phyloP scores from a whole-genome alignment of 116 monocot species.

The Cymodocea nodosa region DNA sequence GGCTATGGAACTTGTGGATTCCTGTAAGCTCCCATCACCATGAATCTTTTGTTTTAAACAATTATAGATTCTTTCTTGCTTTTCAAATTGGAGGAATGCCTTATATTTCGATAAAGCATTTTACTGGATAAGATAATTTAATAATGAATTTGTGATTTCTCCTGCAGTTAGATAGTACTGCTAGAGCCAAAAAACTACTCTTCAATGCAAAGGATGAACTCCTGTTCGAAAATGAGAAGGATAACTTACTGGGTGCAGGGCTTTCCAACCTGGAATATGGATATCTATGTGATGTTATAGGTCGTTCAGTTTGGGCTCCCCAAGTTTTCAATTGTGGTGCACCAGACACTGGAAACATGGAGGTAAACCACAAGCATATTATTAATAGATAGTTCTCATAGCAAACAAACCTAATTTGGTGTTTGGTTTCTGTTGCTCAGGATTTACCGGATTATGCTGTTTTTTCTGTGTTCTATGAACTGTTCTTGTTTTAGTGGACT shows the following conservation, averaged over 20 bases:
- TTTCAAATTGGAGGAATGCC: too few species aligned
- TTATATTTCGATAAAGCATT: too few species aligned
- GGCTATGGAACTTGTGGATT: slow-evolving; percentile 94
- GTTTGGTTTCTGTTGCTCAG: too few species aligned
- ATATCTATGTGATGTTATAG: slow-evolving; percentile 96
- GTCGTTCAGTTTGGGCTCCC: slow-evolving; percentile 90
- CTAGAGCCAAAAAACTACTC: slow-evolving; percentile 79
- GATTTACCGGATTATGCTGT: too few species aligned
- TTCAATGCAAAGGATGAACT: slow-evolving; percentile 26
- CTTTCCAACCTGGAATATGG: slow-evolving; percentile 98
- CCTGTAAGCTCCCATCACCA: slow-evolving; percentile 36
- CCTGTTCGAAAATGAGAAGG: slow-evolving; percentile 6
- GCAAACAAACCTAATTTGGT: too few species aligned
- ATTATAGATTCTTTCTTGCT: too few species aligned
- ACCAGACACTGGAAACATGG: slow-evolving; percentile 99
- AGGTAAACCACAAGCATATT: slow-evolving; percentile 32
- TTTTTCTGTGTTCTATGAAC: too few species aligned
- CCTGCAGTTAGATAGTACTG: slow-evolving; percentile 88
- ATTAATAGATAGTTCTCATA: neutral
- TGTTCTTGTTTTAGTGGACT: too few species aligned
- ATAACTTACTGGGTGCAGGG: slow-evolving; percentile 71
- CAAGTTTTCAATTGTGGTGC: slow-evolving; percentile 96
- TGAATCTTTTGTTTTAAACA: too few species aligned
- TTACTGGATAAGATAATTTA: neutral
- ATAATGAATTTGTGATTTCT: slow-evolving; percentile 1